These are phyloP conservation scores for Aspergillus heteromorphus DNA, from an alignment of 495 filamentous ascomycete genomes.

Conservation along the genomic window DNA sequence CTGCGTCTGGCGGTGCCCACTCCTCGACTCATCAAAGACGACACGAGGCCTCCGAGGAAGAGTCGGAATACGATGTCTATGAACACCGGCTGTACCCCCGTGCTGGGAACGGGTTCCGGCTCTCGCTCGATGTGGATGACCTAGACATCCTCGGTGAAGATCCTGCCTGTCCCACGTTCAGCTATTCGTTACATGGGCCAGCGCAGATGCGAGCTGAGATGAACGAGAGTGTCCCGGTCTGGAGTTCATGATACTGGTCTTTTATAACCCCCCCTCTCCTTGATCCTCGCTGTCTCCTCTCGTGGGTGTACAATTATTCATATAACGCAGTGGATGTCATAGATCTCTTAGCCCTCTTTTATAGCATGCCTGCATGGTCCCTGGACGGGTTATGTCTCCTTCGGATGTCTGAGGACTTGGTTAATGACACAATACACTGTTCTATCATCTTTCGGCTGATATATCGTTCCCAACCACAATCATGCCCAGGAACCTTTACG, in stretches of 20 bases:
- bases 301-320: neutral
- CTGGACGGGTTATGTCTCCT: neutral
- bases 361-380: conserved; percentile 1
- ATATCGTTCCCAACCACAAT: neutral
- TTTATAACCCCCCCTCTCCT: neutral
- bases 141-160: conserved; percentile 42
- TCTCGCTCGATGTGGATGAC: conserved; percentile 31
- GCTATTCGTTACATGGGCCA: conserved; percentile 30
- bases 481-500: too few relatives aligned
- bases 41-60: conserved; percentile 18
- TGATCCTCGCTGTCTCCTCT: neutral
- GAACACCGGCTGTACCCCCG: conserved; percentile 62
- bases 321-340: neutral
- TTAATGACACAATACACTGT: neutral
- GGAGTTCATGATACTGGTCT: neutral
- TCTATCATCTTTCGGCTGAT: neutral
- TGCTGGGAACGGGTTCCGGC: conserved; percentile 49
- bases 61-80: conserved; percentile 33
- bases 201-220: conserved; percentile 10
- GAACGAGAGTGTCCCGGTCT: conserved; percentile 7
- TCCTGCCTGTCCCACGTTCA: conserved; percentile 37
- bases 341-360: neutral
- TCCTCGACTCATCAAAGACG: neutral
- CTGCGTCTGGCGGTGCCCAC: neutral
- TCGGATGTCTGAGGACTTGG: neutral